These are phyloP conservation scores for Phytophthora tubulina DNA, from an alignment of 352 stramenopile genomes.

Conservation along the genomic window DNA sequence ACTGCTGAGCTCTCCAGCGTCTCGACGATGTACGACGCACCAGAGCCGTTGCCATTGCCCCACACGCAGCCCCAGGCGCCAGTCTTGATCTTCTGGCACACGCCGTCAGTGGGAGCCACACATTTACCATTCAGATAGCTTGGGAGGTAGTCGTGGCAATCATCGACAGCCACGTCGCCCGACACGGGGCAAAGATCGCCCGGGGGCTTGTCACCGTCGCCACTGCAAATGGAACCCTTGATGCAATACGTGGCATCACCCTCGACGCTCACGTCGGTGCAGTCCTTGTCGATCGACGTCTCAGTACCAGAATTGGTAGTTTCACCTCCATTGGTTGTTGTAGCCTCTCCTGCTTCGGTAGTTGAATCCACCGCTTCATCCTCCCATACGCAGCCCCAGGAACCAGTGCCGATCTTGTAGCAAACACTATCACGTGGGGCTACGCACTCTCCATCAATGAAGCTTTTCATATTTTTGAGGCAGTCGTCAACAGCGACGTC, in stretches of 20 bases:
- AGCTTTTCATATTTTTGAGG: constrained; percentile 37
- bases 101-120: constrained; percentile 47
- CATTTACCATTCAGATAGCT: constrained; percentile 61
- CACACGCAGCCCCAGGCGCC: constrained; percentile 70
- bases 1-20: constrained; percentile 3
- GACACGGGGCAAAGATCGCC: constrained; percentile 56
- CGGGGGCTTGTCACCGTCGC: constrained; percentile 41
- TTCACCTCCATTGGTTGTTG: background rate
- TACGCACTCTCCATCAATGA: constrained; percentile 34
- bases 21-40: constrained; percentile 27
- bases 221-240: constrained; percentile 57
- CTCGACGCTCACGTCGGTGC: constrained; percentile 62
- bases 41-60: constrained; percentile 11
- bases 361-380: constrained; percentile 2
- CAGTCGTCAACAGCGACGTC: constrained; percentile 45
- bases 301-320: constrained; percentile 2
- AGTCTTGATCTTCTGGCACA: constrained; percentile 59
- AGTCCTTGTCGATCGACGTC: constrained; percentile 22
- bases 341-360: background rate
- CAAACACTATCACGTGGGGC: constrained; percentile 39
- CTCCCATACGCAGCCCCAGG: constrained; percentile 44
- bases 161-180: constrained; percentile 55
- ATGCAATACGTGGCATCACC: constrained; percentile 74
- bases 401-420: constrained; percentile 18
- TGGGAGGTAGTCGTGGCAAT: constrained; percentile 56